Conservation (phyloP, 495 filamentous ascomycete genomes). For the Penicillium bovifimosum region DNA sequence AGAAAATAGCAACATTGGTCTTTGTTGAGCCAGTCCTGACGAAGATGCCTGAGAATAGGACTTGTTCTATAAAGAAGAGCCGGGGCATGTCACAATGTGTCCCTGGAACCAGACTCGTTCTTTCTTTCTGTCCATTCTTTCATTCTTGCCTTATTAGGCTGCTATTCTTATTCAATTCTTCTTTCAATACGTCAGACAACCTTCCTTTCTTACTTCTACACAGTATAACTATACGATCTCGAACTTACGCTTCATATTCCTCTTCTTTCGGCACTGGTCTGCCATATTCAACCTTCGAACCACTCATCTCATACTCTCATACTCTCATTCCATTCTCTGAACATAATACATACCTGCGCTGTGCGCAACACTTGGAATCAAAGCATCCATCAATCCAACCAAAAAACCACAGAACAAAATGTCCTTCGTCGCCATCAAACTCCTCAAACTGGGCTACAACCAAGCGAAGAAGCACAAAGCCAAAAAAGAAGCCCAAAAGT, state of each 20-base stretch:
- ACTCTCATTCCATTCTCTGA: neutral
- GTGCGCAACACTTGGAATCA: neutral
- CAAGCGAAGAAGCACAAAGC: constrained; percentile 32
- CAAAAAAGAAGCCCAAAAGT: constrained; percentile 25
- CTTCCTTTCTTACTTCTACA: too few relatives aligned
- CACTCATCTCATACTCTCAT: constrained; percentile 15
- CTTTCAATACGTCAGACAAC: neutral
- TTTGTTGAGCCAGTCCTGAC: neutral
- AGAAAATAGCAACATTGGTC: constrained; percentile 18
- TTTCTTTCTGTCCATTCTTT: constrained; percentile 14
- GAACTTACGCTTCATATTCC: constrained; percentile 9
- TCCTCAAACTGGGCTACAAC: constrained; percentile 26
- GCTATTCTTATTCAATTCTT: constrained; percentile 16
- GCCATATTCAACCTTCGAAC: neutral
- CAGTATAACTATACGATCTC: too few relatives aligned
- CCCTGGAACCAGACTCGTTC: constrained; percentile 12
- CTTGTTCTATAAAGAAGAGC: constrained; percentile 18
- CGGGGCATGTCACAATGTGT: neutral
- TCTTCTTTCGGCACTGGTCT: constrained; percentile 9
- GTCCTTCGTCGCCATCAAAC: constrained; percentile 29
- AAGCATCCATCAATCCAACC: neutral
- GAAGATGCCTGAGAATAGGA: neutral
- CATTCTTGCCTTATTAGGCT: constrained; percentile 8
- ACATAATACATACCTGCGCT: constrained; percentile 2
- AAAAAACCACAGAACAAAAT: constrained; percentile 12